Evolutionary conservation across 495 filamentous ascomycete species (phyloP).

Genomic region (Tuber borchii): DNA sequence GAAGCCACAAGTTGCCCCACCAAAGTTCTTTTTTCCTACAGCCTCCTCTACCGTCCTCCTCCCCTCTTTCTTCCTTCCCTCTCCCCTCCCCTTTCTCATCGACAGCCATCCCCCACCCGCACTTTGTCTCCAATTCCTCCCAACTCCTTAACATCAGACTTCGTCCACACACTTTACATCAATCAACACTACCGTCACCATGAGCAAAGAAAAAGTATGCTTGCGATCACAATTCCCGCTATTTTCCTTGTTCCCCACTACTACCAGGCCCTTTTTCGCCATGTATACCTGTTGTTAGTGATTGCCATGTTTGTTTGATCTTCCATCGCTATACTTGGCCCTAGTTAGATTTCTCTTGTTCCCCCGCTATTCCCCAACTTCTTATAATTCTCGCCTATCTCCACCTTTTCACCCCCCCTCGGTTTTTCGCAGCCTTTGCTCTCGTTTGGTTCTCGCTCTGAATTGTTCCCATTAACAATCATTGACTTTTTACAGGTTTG

Average conservation of each 20-base stretch:
- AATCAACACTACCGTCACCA: slow-evolving; percentile 27
- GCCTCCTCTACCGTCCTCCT: not conserved
- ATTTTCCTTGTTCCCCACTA: not conserved
- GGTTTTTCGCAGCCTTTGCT: not conserved
- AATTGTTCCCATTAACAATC: slow-evolving; percentile 1
- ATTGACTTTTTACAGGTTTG: slow-evolving; percentile 42
- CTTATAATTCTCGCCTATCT: not conserved
- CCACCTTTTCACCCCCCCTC: not conserved
- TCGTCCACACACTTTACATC: not conserved
- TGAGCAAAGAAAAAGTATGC: slow-evolving; percentile 46
- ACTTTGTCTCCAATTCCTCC: not conserved
- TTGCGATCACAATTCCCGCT: not conserved
- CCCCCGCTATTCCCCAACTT: not conserved
- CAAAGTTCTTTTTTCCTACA: not conserved
- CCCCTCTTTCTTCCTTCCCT: not conserved
- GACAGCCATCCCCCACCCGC: not conserved
- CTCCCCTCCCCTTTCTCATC: not conserved
- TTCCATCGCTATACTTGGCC: not conserved
- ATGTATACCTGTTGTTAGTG: not conserved
- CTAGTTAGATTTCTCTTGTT: not conserved
- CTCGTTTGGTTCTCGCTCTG: not conserved
- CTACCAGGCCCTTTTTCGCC: not conserved
- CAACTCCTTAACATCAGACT: not conserved
- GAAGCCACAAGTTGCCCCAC: not conserved
- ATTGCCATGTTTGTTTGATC: not conserved